These are phyloP conservation scores for Colletotrichum graminicola DNA, from an alignment of 2,329 filamentous ascomycete species.

Conservation along the genomic window DNA sequence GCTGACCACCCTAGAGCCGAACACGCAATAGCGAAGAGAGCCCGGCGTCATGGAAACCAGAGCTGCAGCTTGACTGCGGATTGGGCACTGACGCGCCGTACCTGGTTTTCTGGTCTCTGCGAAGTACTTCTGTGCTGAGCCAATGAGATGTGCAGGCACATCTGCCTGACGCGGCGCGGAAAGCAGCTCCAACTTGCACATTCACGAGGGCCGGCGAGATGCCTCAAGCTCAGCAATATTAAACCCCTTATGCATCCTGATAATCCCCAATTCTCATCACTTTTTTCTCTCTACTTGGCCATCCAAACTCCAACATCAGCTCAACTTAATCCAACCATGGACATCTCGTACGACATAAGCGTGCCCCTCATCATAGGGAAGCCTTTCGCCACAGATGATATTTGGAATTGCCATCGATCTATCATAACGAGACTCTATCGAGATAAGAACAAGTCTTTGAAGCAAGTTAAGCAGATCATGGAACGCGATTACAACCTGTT, in stretches of 20 bases:
- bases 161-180: not conserved
- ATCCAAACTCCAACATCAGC: not conserved
- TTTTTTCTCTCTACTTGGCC: not conserved
- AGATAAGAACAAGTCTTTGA: conserved; percentile 16
- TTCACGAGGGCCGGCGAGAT: not conserved
- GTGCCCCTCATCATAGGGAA: conserved; percentile 2
- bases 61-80: not conserved
- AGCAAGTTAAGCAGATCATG: conserved; percentile 30
- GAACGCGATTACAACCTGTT: conserved; percentile 14
- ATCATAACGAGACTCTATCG: conserved; percentile 19
- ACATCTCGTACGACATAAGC: not conserved
- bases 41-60: not conserved
- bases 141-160: conserved; percentile 4
- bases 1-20: not conserved
- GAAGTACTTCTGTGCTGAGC: conserved; percentile 21
- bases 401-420: conserved; percentile 8
- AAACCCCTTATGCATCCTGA: not conserved
- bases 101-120: not conserved
- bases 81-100: not conserved
- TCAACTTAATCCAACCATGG: not conserved
- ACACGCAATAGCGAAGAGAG: not conserved
- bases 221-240: not conserved
- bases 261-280: not conserved
- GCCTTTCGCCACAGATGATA: conserved; percentile 13
- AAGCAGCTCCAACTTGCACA: not conserved